Evolutionary conservation across 2,329 filamentous ascomycete genomes (phyloP), one percentile per base, ranked within the genome.

Genomic region (Trichophyton mentagrophytes): DNA sequence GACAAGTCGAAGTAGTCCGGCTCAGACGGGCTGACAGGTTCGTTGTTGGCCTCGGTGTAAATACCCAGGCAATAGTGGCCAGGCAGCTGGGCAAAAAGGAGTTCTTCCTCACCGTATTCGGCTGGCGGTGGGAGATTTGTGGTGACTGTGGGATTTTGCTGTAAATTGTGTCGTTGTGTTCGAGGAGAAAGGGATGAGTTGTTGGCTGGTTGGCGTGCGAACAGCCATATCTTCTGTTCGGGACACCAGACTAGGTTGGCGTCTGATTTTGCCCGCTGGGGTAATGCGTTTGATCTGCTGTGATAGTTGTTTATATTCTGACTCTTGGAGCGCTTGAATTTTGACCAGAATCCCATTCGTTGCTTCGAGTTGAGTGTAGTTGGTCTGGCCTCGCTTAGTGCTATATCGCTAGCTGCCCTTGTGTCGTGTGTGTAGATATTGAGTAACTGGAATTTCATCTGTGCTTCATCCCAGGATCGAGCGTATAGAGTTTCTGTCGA

Each of bases 31-130:
- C 38, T 42, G 15, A 46, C 17, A 6, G 56, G 38, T 8, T 58
- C 36, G 56, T 46, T 33, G 56, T 42, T 42, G 38, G 6, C 38
- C 6, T 58, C 22, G 36, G 47, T 59, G 57, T 55, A 63, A n/a
- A 46, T n/a, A 42, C 60, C 60, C 20, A 59, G 56, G 5, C 40
- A 33, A 42, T 65, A 64, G 59, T 65, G 64, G 25, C 64, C 64
- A 5, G 64, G 64, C 46, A 65, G 11, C 56, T 65, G 62, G 8
- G 62, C 64, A 40, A 64, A 65, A 38, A 64, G 64, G 27, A 64
- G 55, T 53, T 65, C 61, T 36, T 63, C 64, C 58, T 62, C 60
- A 3, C 58, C 57, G 22, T 60, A 58, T 6, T 42, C 56, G 36
- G n/a, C 56, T 46, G 17, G 22, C 4, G 30, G 22, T 44, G 40